These are phyloP conservation scores for Populus deltoides DNA, from an alignment of 345 rosid genomes.

Conservation along the genomic window DNA sequence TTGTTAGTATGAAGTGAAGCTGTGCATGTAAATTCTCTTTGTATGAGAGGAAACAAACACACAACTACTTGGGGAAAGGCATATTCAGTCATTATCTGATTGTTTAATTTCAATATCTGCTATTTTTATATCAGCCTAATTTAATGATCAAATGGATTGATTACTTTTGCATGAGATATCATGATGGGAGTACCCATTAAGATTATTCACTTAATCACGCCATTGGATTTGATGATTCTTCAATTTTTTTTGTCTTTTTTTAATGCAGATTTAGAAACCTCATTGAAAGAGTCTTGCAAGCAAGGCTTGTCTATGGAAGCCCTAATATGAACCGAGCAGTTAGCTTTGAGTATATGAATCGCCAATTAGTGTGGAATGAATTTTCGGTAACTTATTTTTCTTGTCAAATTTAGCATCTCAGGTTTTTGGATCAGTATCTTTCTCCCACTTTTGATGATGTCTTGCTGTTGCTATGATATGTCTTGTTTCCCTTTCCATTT, in stretches of 20 bases:
- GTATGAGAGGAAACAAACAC: not conserved
- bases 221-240: not conserved
- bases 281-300: slow-evolving; percentile 80
- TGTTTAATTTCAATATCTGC: not conserved
- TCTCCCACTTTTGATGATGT: not conserved
- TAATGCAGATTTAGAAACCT: slow-evolving; percentile 83
- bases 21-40: not conserved
- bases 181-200: not conserved
- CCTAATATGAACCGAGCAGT: slow-evolving; percentile 96
- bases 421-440: not conserved
- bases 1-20: not conserved
- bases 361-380: slow-evolving; percentile 98
- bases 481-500: not conserved
- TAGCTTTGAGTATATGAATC: slow-evolving; percentile 98
- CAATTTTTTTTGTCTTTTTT: not conserved
- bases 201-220: not conserved
- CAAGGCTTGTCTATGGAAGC: slow-evolving; percentile 86
- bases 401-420: not conserved
- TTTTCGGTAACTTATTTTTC: slow-evolving; percentile 67
- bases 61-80: not conserved
- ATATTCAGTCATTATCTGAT: not conserved
- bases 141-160: not conserved
- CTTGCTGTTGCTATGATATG: not conserved
- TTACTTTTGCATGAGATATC: not conserved
- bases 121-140: not conserved